Base-by-base conservation (phyloP, 1,284 basidiomycete species). In the Cutaneotrichosporon mucoides region DNA sequence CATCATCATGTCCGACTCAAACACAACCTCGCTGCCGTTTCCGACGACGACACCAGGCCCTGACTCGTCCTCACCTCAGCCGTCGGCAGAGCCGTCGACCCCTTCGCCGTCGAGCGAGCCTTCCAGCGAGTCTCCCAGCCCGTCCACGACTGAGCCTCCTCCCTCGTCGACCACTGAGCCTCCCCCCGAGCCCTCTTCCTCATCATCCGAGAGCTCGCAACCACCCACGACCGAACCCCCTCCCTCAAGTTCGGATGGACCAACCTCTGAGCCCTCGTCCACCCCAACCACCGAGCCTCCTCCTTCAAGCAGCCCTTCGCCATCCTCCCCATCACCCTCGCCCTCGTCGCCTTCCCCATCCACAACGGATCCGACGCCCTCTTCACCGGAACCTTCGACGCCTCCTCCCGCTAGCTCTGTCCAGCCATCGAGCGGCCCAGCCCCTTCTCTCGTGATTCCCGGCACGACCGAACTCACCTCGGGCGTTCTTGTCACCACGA, bases 401-500 rank as follows among this genome's bases (percentile, higher is more conserved):
- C 33, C 45, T 5, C 45, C 46, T 48, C 34, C 46, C 7, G 34
- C 12, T 2, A 12, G 33, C 24, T 13, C 46, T 13, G n/a, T 3
- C 12, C 5, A 11, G 11, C 46, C 46, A 24, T 13, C 46, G 33
- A 24, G 33, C 42, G 46, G 10, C 24, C 24, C 24, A 6, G 15
- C n/a, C 5, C 37, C 45, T 12, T 38, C 53, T 12, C 37, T 45
- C 9, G 35, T 55, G 24, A 2, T 47, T 13, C n/a, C 56, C n/a
- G 24, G 43, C 34, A 12, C 45, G 37, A 13, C 46, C 15, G 7
- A 34, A n/a, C 1, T 33, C 11, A 50, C 42, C 43, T 50, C 50
- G 6, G 38, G 34, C n/a, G 12, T 49, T 15, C 34, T 44, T 11
- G 7, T 42, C 42, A 55, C 59, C 8, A 62, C 54, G 4, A 66